Conservation (phyloP, 805 yeast species). For the Cyberlindnera petersonii region DNA sequence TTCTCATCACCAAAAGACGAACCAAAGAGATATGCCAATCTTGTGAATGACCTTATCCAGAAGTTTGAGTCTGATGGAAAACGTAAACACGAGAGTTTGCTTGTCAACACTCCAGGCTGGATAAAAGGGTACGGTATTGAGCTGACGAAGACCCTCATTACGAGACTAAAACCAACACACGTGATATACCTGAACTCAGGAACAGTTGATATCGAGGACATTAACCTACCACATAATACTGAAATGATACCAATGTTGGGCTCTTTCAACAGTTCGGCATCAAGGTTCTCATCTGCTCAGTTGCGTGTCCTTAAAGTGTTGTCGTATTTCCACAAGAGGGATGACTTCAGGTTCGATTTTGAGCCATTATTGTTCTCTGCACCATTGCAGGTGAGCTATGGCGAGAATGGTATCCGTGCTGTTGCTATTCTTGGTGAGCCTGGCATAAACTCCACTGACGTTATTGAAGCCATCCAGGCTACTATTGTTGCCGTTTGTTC, state of each 20-base stretch:
- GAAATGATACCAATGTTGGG: conserved; percentile 37
- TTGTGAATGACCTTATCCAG: conserved; percentile 39
- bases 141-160: conserved; percentile 44
- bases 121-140: conserved; percentile 80
- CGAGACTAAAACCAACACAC: conserved; percentile 47
- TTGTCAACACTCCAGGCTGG: conserved; percentile 90
- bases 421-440: conserved; percentile 33
- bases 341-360: conserved; percentile 34
- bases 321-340: conserved; percentile 47
- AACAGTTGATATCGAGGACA: conserved; percentile 25
- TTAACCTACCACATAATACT: conserved; percentile 26
- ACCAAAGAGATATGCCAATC: conserved; percentile 51
- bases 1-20: conserved; percentile 62
- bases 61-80: conserved; percentile 31
- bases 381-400: conserved; percentile 41
- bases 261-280: conserved; percentile 20
- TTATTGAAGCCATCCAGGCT: conserved; percentile 34
- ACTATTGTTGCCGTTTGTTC: conserved; percentile 33
- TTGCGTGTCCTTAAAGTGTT: conserved; percentile 48
- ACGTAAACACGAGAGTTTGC: conserved; percentile 31
- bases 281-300: conserved; percentile 46
- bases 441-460: conserved; percentile 32
- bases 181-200: conserved; percentile 52
- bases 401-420: conserved; percentile 35
- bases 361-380: conserved; percentile 36